Evolutionary conservation across 148 eudicot genomes (phyloP), one percentile per base, ranked within the genome.

Genomic region (Rhododendron ovatum): DNA sequence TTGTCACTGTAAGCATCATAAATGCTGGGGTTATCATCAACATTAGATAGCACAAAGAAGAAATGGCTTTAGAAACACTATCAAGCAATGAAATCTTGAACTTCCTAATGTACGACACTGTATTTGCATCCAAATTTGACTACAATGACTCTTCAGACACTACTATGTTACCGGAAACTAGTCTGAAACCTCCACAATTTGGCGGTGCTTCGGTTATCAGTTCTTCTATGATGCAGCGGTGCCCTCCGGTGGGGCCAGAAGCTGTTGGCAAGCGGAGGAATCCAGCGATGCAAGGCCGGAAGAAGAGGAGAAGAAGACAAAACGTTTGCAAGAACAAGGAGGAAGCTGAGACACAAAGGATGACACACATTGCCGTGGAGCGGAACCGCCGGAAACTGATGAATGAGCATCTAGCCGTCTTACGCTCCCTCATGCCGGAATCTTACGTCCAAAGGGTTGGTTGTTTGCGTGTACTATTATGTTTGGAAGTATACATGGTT

Each of bases 351-450:
- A 92, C 91, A 5, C 99, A 94, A 43, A 90, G 99, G 86, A 92
- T 94, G 98, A 94, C 98, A 2, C 99, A 97, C 91, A 97, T 97
- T 93, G 91, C 92, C 2, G 98, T 97, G 43, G 98, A 97, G 85
- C 90, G 99, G 67, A 97, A 97, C 86, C 94, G 98, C 18, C 88
- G 99, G 53, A 97, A 97, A 86, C 99, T 90, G 87, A 97, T 97
- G 98, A 97, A 97, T 84, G 98, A 94, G 12, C 98, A 95, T 73
- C 93, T 97, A 17, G 91, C 98, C 45, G 98, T 94, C 79, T 81
- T 97, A 3, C 94, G 98, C 18, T 94, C 96, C 4, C 98, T 95
- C 89, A 94, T 97, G 98, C 98, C 99, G 2, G 94, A 92, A 81
- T 93, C 98, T 88, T 95, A 93, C 86, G 91, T 92, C 78, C 95